Percentiles rank a stretch among this genome's conserved stretches.
These are phyloP conservation scores for Coffea canephora DNA, from an alignment of 257 asterid species.

Conservation along the genomic window DNA sequence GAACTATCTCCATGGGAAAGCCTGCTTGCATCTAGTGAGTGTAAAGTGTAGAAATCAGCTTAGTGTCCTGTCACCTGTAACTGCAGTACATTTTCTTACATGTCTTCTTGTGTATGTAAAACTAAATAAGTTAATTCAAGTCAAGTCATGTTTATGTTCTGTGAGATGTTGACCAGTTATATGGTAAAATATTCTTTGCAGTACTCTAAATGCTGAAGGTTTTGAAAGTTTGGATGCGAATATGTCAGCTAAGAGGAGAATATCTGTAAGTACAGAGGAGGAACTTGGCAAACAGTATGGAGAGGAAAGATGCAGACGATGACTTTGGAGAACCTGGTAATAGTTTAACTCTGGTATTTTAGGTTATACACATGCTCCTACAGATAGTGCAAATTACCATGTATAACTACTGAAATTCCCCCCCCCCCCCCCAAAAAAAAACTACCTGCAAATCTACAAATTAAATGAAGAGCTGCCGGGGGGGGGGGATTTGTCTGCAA, in stretches of 20 bases:
- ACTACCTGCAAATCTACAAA: neutral
- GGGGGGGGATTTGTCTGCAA: neutral
- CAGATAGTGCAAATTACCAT: too few relatives aligned
- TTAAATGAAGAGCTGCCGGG: neutral
- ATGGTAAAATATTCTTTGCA: conserved; percentile 11
- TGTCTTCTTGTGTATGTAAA: too few relatives aligned
- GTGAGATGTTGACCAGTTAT: neutral
- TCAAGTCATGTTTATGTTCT: neutral
- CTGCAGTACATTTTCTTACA: too few relatives aligned
- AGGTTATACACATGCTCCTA: too few relatives aligned
- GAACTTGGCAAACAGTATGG: conserved; percentile 11
- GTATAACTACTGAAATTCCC: too few relatives aligned
- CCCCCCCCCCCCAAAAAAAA: too few relatives aligned
- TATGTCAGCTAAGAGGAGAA: conserved; percentile 31
- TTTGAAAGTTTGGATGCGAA: conserved; percentile 18
- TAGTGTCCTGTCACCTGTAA: too few relatives aligned
- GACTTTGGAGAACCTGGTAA: conserved; percentile 22
- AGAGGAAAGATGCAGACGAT: conserved; percentile 12
- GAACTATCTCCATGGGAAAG: too few relatives aligned
- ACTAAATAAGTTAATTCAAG: too few relatives aligned
- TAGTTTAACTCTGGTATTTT: neutral
- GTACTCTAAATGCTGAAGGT: conserved; percentile 6
- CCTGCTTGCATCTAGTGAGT: too few relatives aligned
- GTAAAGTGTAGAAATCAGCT: too few relatives aligned
- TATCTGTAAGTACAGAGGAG: conserved; percentile 8